Conservation (phyloP, 2,329 filamentous ascomycete genomes). For the Cladosporium sp. region DNA sequence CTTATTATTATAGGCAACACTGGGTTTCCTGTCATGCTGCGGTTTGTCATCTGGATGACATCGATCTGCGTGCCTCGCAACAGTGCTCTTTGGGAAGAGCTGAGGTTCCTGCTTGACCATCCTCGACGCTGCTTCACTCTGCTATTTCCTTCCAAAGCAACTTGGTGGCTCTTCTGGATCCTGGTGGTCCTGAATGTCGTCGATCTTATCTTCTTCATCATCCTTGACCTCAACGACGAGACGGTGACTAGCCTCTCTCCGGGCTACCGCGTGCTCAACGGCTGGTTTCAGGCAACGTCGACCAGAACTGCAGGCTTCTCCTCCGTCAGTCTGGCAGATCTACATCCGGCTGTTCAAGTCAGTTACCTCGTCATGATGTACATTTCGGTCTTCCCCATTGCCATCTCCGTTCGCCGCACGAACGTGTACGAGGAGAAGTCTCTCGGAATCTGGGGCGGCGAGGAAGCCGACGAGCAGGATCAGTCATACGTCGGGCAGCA, state of each 20-base stretch:
- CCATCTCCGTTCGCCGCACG: slow-evolving; percentile 87
- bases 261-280: slow-evolving; percentile 75
- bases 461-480: slow-evolving; percentile 52
- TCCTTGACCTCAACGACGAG: slow-evolving; percentile 77
- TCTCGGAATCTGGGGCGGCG: slow-evolving; percentile 64
- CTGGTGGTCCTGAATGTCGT: slow-evolving; percentile 76
- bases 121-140: slow-evolving; percentile 94
- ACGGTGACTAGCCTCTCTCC: slow-evolving; percentile 65
- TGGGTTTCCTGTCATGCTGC: slow-evolving; percentile 89
- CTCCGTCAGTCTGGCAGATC: slow-evolving; percentile 68
- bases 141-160: slow-evolving; percentile 82
- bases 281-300: slow-evolving; percentile 83
- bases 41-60: slow-evolving; percentile 82
- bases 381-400: slow-evolving; percentile 94
- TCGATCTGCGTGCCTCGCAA: slow-evolving; percentile 62
- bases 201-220: slow-evolving; percentile 86
- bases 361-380: slow-evolving; percentile 99
- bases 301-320: slow-evolving; percentile 90
- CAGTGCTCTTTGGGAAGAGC: slow-evolving; percentile 79
- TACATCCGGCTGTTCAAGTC: slow-evolving; percentile 90
- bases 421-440: slow-evolving; percentile 96
- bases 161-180: slow-evolving; percentile 93
- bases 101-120: slow-evolving; percentile 87
- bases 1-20: slow-evolving; percentile 94
- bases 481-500: slow-evolving; percentile 87